Evolutionary conservation across 2,329 filamentous ascomycete species (phyloP), one percentile per base, ranked within the genome.

Genomic region (Meredithiella fracta): DNA sequence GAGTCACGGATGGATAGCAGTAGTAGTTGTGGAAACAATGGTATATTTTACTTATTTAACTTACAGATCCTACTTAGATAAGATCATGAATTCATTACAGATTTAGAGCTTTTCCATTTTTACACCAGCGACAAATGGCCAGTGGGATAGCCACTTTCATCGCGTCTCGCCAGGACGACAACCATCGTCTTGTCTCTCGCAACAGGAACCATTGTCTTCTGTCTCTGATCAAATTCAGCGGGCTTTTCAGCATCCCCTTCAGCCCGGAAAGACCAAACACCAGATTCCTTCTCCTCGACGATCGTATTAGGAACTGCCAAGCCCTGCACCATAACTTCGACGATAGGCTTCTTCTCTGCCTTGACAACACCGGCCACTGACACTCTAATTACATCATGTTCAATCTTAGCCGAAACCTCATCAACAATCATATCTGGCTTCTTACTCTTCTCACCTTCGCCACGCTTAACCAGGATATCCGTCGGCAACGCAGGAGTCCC

Each of bases 161-260:
- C 53, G 1, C 50, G 34, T 20, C 59, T 58, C n/a, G 57, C 61
- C 14, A 62, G 34, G 15, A 62, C 34, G 7, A 61, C 60, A 3
- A 62, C 58, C 59, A 62, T 60, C 2, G 47, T 59, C 58, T 61
- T 60, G 29, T 62, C 61, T 47, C 58, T 34, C 9, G 56, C 59
- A n/a, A 62, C 60, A 14, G 59, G 53, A 1, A 47, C 57, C 59
- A 54, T 50, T 11, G 60, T 61, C 50, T 34, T 54, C 25, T 60
- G 53, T 20, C 59, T 47, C 42, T 56, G 53, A 22, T 47, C 50
- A 52, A 38, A 59, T 22, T 59, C 54, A 11, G 23, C 5, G 8
- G 59, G 53, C 34, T 37, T 26, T 1, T 26, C n/a, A 20, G 17
- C 51, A 53, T 15, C 14, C 4, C 20, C 11, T 40, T 53, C 34